These are phyloP conservation scores for Aspergillus texensis DNA, from an alignment of 2,329 filamentous ascomycete species.

Conservation along the genomic window DNA sequence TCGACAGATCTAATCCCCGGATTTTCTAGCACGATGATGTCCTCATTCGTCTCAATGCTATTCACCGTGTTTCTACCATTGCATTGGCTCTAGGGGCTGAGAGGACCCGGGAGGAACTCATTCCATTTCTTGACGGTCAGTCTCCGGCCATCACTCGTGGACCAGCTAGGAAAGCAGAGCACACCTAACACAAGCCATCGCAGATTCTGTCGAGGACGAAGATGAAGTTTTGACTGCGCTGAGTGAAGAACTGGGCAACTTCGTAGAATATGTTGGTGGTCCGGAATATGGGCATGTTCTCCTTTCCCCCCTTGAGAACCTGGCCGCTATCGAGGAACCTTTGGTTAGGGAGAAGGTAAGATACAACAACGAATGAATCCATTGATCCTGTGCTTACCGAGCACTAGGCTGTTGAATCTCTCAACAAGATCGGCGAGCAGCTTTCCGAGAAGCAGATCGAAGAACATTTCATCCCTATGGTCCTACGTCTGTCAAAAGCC, in stretches of 20 bases:
- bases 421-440: constrained; percentile 98
- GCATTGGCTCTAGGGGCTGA: constrained; percentile 93
- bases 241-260: constrained; percentile 93
- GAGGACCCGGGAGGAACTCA: constrained; percentile 95
- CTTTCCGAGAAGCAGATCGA: constrained; percentile 91
- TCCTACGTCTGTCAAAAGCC: constrained; percentile 93
- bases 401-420: constrained; percentile 86
- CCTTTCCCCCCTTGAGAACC: constrained; percentile 93
- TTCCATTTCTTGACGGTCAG: constrained; percentile 98
- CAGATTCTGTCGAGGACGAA: constrained; percentile 98
- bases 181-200: constrained; percentile 27
- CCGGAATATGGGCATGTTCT: constrained; percentile 93
- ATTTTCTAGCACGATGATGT: constrained; percentile 88
- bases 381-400: constrained; percentile 10
- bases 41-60: constrained; percentile 94
- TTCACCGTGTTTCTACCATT: constrained; percentile 96
- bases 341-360: constrained; percentile 94
- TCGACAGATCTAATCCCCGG: constrained; percentile 16
- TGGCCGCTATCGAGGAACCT: constrained; percentile 97
- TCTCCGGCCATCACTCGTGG: constrained; percentile 28
- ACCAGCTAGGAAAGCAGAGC: constrained; percentile 5
- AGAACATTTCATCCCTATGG: constrained; percentile 95
- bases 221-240: constrained; percentile 96
- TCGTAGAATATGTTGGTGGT: constrained; percentile 97
- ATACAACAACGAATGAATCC: constrained; percentile 10